A percentile compares a stretch with the other conserved stretches of the same genome.
These are phyloP conservation scores for Triticum dicoccoides DNA, from an alignment of 176 grass and related monocot species.

Conservation along the genomic window DNA sequence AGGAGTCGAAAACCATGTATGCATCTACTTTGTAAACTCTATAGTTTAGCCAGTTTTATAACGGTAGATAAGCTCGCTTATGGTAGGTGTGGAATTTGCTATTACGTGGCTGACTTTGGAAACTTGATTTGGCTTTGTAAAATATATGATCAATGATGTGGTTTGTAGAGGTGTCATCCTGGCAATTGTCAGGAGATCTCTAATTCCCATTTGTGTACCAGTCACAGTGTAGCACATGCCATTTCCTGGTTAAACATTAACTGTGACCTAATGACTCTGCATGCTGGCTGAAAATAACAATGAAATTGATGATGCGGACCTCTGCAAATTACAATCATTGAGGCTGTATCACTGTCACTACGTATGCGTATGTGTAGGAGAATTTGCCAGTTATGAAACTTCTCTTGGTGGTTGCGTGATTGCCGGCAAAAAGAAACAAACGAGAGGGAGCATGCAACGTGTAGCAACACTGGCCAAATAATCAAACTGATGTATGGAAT, in stretches of 20 bases:
- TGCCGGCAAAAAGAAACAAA: not conserved
- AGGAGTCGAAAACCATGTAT: not conserved
- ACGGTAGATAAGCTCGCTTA: not conserved
- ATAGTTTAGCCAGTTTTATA: not conserved
- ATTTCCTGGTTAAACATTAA: not conserved
- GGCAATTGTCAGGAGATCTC: not conserved
- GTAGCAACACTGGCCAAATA: too few relatives aligned
- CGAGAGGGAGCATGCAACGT: too few relatives aligned
- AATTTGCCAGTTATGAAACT: not conserved
- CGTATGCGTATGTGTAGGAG: not conserved
- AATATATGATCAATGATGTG: constrained; percentile 1
- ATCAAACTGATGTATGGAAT: too few relatives aligned
- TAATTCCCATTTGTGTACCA: constrained; percentile 17
- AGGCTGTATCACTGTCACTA: not conserved
- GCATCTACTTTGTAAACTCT: not conserved
- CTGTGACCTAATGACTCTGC: not conserved
- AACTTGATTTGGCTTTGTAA: constrained; percentile 4
- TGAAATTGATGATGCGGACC: constrained; percentile 11
- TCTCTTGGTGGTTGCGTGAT: not conserved
- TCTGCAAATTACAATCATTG: not conserved
- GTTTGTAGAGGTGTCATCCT: not conserved
- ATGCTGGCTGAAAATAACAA: not conserved
- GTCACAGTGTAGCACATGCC: not conserved
- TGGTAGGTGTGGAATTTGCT: not conserved
- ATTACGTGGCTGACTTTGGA: constrained; percentile 30